phyloP scores from a whole-genome alignment of 73 alveolate species.

The Tetrahymena borealis region DNA sequence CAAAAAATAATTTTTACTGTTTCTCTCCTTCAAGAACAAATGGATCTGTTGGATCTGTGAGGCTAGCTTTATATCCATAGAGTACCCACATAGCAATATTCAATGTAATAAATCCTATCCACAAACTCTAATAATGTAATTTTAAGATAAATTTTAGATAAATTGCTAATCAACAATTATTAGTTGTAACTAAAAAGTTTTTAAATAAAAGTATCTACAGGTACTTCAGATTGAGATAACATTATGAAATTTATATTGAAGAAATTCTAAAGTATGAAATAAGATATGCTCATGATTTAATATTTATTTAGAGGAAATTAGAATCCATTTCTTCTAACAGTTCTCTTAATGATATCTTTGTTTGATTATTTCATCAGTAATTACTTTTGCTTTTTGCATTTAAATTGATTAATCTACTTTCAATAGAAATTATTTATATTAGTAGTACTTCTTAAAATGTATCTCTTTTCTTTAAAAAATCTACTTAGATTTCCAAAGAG shows the following conservation, averaged over 20 bases:
- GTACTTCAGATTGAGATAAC: not conserved
- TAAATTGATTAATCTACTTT: too few species aligned
- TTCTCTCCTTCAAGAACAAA: not conserved
- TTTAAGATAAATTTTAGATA: too few species aligned
- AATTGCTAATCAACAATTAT: too few species aligned
- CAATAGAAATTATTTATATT: too few species aligned
- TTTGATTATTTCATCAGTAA: not conserved
- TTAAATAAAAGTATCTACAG: not conserved
- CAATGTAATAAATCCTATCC: not conserved
- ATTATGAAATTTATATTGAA: not conserved
- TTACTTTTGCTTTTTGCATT: not conserved
- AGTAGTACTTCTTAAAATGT: too few species aligned
- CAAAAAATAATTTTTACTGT: constrained; percentile 13
- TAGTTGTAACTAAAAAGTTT: not conserved
- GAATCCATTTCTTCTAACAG: not conserved
- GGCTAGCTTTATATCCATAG: constrained; percentile 20
- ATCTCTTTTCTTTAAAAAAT: too few species aligned
- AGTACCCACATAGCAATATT: not conserved
- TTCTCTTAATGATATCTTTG: not conserved
- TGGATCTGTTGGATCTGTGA: constrained; percentile 42
- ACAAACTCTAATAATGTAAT: not conserved
- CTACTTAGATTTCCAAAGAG: too few species aligned
- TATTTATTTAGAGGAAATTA: not conserved
- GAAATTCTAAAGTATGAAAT: not conserved
- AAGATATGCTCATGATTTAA: not conserved